Conservation (phyloP, 2,329 filamentous ascomycete genomes). For the Ceratocystis destructans region DNA sequence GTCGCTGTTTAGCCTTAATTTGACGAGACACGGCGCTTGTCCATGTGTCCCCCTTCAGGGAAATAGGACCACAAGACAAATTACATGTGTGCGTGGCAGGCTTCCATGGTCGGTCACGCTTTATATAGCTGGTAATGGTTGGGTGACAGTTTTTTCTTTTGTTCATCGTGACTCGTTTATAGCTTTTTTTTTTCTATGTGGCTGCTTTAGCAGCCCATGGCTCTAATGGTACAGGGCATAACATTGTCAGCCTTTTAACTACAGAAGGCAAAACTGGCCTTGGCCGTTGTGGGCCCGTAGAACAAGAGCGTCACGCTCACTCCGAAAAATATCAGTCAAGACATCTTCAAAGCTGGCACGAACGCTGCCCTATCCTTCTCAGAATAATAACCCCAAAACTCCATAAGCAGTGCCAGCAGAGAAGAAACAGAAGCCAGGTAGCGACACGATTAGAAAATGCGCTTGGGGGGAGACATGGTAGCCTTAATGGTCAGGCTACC, state of each 20-base stretch:
- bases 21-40: neutral
- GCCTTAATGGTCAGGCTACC: constrained; percentile 99
- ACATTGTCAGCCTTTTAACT: neutral
- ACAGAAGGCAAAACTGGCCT: neutral
- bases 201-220: neutral
- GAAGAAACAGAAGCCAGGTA: constrained; percentile 21
- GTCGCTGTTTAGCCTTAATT: neutral
- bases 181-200: constrained; percentile 1
- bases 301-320: neutral
- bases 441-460: constrained; percentile 66
- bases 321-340: constrained; percentile 1
- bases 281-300: constrained; percentile 1
- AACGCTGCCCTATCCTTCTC: neutral
- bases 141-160: neutral
- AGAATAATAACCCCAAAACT: constrained; percentile 4
- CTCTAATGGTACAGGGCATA: constrained; percentile 2
- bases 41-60: neutral
- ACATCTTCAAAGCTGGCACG: neutral
- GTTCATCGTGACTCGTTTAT: constrained; percentile 10
- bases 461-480: constrained; percentile 97
- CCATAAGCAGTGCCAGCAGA: constrained; percentile 1
- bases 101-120: too few species aligned
- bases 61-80: neutral
- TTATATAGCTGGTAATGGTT: too few species aligned
- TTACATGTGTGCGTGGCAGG: neutral